These are phyloP conservation scores for Citrus hindsii DNA, from an alignment of 345 rosid species.

Conservation along the genomic window DNA sequence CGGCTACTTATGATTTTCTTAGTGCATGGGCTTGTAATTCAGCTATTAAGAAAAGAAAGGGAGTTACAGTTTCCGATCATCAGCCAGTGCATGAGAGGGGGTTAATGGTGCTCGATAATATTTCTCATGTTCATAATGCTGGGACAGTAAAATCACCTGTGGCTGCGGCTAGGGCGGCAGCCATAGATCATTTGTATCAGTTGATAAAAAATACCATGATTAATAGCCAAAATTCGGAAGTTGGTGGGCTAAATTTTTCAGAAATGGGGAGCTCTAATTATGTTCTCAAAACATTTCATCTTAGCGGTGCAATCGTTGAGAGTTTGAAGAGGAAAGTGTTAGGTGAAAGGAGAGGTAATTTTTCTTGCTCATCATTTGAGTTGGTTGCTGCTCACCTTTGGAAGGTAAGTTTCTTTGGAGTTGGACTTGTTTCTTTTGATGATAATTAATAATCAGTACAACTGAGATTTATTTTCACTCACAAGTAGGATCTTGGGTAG, in stretches of 20 bases:
- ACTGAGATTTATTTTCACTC: too few species aligned
- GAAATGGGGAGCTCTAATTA: conserved; percentile 19
- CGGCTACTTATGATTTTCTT: conserved; percentile 49
- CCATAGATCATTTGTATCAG: conserved; percentile 61
- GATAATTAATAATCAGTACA: too few species aligned
- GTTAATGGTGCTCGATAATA: conserved; percentile 11
- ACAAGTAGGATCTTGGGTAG: too few species aligned
- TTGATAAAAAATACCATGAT: conserved; percentile 44
- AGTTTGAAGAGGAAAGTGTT: conserved; percentile 39
- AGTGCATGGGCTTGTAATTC: conserved; percentile 52
- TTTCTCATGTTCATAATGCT: neutral
- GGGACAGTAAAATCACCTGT: neutral
- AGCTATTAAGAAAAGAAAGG: conserved; percentile 21
- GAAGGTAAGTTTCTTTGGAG: conserved; percentile 40
- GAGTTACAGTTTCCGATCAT: conserved; percentile 5
- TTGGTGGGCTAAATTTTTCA: neutral
- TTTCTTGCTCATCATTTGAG: conserved; percentile 56
- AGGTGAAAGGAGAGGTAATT: conserved; percentile 23
- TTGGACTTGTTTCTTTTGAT: too few species aligned
- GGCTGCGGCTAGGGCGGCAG: conserved; percentile 34
- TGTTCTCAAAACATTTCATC: conserved; percentile 47
- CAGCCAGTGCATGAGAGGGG: conserved; percentile 59
- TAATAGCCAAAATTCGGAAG: conserved; percentile 1
- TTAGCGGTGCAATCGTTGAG: conserved; percentile 39
- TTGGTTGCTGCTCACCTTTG: conserved; percentile 61